A percentile compares a stretch with the other conserved stretches of the same genome.
Evolutionary conservation across 2,329 filamentous ascomycete genomes (phyloP).

Genomic region (Apiospora koreana): DNA sequence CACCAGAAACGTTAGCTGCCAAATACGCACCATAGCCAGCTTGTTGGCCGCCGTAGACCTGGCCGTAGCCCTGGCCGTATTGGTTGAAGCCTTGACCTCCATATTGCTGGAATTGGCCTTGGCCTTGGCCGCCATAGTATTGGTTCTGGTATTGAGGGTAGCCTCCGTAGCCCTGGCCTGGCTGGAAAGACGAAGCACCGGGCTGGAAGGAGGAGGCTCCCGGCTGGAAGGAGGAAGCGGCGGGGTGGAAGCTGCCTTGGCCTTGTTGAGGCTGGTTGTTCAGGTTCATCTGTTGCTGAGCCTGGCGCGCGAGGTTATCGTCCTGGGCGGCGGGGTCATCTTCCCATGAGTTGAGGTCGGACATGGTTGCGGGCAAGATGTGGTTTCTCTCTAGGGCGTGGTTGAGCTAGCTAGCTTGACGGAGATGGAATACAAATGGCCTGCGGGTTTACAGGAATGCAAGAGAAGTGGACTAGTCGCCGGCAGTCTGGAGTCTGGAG

Average conservation of each 20-base stretch:
- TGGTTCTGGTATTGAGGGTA: conserved; percentile 12
- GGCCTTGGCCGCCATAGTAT: conserved; percentile 61
- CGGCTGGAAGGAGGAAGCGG: conserved; percentile 61
- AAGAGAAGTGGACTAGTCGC: background rate
- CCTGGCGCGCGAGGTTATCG: conserved; percentile 74
- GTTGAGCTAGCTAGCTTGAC: background rate
- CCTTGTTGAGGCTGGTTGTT: conserved; percentile 39
- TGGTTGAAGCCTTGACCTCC: conserved; percentile 52
- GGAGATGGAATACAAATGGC: background rate
- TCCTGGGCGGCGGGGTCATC: conserved; percentile 80
- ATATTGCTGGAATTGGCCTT: conserved; percentile 57
- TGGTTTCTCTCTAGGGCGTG: background rate
- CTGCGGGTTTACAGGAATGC: background rate
- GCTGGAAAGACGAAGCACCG: conserved; percentile 60
- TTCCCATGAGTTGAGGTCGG: conserved; percentile 93
- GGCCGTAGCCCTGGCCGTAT: conserved; percentile 40
- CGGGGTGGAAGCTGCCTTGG: conserved; percentile 48
- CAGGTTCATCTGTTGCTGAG: conserved; percentile 73
- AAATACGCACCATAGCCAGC: conserved; percentile 40
- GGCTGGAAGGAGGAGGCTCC: conserved; percentile 67
- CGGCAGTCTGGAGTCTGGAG: background rate
- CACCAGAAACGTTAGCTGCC: background rate
- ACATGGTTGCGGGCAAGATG: conserved; percentile 58
- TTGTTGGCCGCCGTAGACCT: conserved; percentile 47
- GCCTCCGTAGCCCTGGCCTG: conserved; percentile 57